Base-by-base conservation (phyloP, 2,329 filamentous ascomycete genomes). In the Neofusicoccum laricinum region DNA sequence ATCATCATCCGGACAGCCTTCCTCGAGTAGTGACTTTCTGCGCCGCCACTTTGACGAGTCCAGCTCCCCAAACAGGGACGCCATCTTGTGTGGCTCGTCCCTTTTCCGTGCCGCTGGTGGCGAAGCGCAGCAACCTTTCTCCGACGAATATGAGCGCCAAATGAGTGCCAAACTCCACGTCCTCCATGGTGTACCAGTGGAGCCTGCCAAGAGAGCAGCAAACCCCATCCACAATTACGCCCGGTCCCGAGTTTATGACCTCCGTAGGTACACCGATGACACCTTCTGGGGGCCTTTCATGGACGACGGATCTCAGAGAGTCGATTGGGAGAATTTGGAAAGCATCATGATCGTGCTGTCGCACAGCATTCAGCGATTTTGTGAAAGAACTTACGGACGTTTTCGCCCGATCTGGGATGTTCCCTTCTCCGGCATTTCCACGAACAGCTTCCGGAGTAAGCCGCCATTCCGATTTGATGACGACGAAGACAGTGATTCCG, bases 311-410 rank as follows among this genome's bases (percentile, higher is more conserved):
- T 82, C 80, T 2, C 82, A 81, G 61, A 75, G 77, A 4, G 88
- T 91, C 0, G 90, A 94, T 75, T 94, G 91, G 91, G 90, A 93
- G 75, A 91, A 90, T 77, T 78, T 93, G 11, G 90, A 93, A 75
- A 87, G 89, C 8, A 85, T 92, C 62, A 85, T 92, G 81, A 79
- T 93, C 3, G 86, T 89, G 2, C 75, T 93, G 3, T 84, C 84
- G 3, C 82, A 84, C 71, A 92, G 92, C 71, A 80, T 90, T 0
- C 66, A 68, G 4, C 64, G 71, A 14, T 75, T 71, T 59, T 72
- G 70, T 61, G 68, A 70, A 19, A 59, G 69, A 1, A 71, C 71
- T 32, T 64, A 69, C 3, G 68, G 67, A 1, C 64, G 64, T 1
- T 73, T 75, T 17, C 66, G 67, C 14, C 73, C 71, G 3, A 69